Evolutionary conservation across 2,329 filamentous ascomycete species (phyloP).

Genomic region (Hymenoscyphus occultus): DNA sequence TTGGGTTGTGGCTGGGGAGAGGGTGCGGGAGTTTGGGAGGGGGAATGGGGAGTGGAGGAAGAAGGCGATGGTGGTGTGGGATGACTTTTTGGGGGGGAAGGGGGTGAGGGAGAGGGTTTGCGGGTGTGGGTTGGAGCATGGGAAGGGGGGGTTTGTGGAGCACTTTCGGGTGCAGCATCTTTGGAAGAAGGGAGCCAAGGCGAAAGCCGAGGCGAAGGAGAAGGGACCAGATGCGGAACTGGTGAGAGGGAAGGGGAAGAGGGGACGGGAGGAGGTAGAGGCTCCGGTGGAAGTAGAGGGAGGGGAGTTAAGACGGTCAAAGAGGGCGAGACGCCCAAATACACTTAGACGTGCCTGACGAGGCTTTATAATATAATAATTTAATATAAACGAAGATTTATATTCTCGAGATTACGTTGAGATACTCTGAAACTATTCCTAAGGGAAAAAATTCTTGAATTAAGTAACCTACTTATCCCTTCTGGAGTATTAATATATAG

Average conservation of each 20-base stretch:
- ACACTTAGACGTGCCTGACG: neutral
- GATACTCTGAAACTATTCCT: too few relatives aligned
- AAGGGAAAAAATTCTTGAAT: too few relatives aligned
- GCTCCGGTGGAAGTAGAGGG: neutral
- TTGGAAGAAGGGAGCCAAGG: conserved; percentile 1
- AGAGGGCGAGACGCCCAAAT: neutral
- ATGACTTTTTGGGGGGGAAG: neutral
- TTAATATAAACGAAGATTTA: neutral
- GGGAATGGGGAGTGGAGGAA: conserved; percentile 1
- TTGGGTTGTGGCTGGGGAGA: conserved; percentile 7
- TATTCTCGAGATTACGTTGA: too few relatives aligned
- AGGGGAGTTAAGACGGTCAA: neutral
- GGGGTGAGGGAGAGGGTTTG: neutral
- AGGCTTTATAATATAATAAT: neutral
- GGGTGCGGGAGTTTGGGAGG: conserved; percentile 7
- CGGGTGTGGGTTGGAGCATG: neutral
- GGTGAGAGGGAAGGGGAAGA: neutral
- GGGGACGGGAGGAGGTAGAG: neutral
- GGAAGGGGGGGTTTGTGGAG: neutral
- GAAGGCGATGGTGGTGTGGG: conserved; percentile 9
- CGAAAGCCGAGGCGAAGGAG: neutral
- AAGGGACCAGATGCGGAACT: neutral
- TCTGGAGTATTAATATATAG: too few relatives aligned
- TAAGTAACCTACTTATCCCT: too few relatives aligned
- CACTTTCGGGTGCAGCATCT: conserved; percentile 11